These are phyloP conservation scores for Cubamyces lactineus DNA, from an alignment of 768 basidiomycete species.

Conservation along the genomic window DNA sequence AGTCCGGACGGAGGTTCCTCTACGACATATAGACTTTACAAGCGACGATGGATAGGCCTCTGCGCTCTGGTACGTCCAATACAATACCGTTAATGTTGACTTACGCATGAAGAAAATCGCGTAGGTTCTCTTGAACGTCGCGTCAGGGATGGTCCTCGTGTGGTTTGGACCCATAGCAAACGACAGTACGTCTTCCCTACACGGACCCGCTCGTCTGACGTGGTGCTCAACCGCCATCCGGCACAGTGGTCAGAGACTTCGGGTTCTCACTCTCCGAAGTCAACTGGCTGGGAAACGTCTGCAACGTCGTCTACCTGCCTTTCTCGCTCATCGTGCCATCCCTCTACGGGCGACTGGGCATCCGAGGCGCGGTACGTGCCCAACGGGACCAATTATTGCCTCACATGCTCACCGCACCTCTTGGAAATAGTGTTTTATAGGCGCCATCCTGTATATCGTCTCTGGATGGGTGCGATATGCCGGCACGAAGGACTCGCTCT, in stretches of 20 bases:
- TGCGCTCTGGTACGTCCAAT: conserved; percentile 54
- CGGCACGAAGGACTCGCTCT: conserved; percentile 60
- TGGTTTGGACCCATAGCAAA: conserved; percentile 89
- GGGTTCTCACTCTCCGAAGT: conserved; percentile 69
- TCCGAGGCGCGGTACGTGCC: conserved; percentile 63
- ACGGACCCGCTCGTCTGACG: background rate
- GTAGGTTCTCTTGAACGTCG: conserved; percentile 64
- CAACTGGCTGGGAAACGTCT: conserved; percentile 81
- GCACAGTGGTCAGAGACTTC: conserved; percentile 62
- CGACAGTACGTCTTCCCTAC: conserved; percentile 47
- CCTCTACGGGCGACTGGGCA: conserved; percentile 59
- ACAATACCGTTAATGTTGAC: background rate
- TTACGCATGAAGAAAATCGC: background rate
- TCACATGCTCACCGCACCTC: background rate
- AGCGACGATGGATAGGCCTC: conserved; percentile 65
- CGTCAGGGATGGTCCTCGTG: conserved; percentile 68
- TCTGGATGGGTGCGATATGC: conserved; percentile 81
- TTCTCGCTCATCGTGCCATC: conserved; percentile 61
- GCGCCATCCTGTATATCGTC: conserved; percentile 53
- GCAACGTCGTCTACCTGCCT: conserved; percentile 65
- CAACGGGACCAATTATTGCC: background rate
- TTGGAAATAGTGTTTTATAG: conserved; percentile 64
- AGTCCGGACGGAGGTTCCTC: background rate
- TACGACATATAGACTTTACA: conserved; percentile 64
- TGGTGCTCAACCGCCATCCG: background rate